phyloP scores from a whole-genome alignment of 805 yeast species.

The Vanderwaltozyma polyspora region DNA sequence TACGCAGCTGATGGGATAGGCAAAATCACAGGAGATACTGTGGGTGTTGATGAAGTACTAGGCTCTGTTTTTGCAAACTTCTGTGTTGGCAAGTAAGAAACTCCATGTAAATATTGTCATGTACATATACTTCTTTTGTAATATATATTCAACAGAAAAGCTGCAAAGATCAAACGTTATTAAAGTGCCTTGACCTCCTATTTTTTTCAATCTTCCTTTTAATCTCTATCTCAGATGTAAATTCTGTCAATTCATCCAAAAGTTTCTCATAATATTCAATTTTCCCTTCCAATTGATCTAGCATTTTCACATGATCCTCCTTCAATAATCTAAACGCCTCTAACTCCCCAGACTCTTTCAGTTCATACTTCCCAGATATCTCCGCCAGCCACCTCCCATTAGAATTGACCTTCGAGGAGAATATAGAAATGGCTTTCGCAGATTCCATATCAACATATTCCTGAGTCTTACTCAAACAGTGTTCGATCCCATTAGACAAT shows the following conservation, averaged over 20 bases:
- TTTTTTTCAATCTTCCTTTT: slow-evolving; percentile 25
- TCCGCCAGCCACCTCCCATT: slow-evolving; percentile 18
- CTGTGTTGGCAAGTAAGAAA: slow-evolving; percentile 87
- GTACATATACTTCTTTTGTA: too few relatives aligned
- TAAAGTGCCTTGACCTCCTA: neutral
- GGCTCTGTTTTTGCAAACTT: slow-evolving; percentile 87
- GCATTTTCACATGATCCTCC: slow-evolving; percentile 5
- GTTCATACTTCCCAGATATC: slow-evolving; percentile 10
- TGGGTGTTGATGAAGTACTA: slow-evolving; percentile 81
- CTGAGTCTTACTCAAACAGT: slow-evolving; percentile 14
- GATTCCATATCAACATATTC: slow-evolving; percentile 19
- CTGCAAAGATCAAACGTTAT: neutral
- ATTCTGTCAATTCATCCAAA: slow-evolving; percentile 48
- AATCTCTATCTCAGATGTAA: slow-evolving; percentile 45
- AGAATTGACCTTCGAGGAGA: slow-evolving; percentile 12
- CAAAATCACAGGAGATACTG: slow-evolving; percentile 77
- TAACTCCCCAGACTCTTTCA: slow-evolving; percentile 17
- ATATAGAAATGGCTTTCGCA: slow-evolving; percentile 20
- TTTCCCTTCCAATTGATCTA: slow-evolving; percentile 26
- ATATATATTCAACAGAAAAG: too few relatives aligned
- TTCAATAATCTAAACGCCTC: slow-evolving; percentile 25
- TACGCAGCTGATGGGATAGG: slow-evolving; percentile 81
- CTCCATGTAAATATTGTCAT: too few relatives aligned
- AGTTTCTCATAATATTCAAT: slow-evolving; percentile 35
- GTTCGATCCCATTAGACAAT: slow-evolving; percentile 14